Evolutionary conservation across 768 basidiomycete species (phyloP).

Genomic region (Agrocybe praecox): DNA sequence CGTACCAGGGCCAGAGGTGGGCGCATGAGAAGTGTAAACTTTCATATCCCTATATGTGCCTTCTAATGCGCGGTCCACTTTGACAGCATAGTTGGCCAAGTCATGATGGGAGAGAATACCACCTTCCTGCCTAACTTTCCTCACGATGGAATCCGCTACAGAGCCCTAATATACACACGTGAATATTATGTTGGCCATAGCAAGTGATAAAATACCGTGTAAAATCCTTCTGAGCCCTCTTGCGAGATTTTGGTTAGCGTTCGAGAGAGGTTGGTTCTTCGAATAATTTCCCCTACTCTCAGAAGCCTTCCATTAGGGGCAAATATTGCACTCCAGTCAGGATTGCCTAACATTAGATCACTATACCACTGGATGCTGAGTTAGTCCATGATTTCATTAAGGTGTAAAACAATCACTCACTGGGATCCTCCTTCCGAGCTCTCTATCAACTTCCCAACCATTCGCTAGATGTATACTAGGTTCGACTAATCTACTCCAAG

Average conservation of each 20-base stretch:
- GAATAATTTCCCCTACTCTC: slow-evolving; percentile 74
- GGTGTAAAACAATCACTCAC: slow-evolving; percentile 31
- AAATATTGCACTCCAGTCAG: slow-evolving; percentile 85
- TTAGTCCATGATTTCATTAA: background rate
- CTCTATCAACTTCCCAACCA: slow-evolving; percentile 79
- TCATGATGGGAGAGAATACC: slow-evolving; percentile 83
- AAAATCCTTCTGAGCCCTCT: slow-evolving; percentile 82
- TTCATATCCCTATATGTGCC: slow-evolving; percentile 78
- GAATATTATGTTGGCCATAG: slow-evolving; percentile 7
- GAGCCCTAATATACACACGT: slow-evolving; percentile 57
- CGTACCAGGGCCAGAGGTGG: slow-evolving; percentile 77
- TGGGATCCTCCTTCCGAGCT: slow-evolving; percentile 74
- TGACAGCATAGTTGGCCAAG: slow-evolving; percentile 68
- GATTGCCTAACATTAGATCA: slow-evolving; percentile 61
- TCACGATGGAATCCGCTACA: slow-evolving; percentile 79
- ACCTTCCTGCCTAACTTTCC: slow-evolving; percentile 69
- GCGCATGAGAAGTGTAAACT: slow-evolving; percentile 84
- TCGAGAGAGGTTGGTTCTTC: slow-evolving; percentile 71
- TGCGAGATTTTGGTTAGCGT: slow-evolving; percentile 77
- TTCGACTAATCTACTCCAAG: slow-evolving; percentile 78
- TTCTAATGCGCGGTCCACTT: slow-evolving; percentile 71
- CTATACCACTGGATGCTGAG: slow-evolving; percentile 37
- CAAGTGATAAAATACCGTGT: slow-evolving; percentile 48
- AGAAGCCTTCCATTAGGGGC: slow-evolving; percentile 75
- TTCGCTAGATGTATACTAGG: slow-evolving; percentile 76